Evolutionary conservation across 352 stramenopile genomes (phyloP).

Genomic region (Pythium insidiosum): DNA sequence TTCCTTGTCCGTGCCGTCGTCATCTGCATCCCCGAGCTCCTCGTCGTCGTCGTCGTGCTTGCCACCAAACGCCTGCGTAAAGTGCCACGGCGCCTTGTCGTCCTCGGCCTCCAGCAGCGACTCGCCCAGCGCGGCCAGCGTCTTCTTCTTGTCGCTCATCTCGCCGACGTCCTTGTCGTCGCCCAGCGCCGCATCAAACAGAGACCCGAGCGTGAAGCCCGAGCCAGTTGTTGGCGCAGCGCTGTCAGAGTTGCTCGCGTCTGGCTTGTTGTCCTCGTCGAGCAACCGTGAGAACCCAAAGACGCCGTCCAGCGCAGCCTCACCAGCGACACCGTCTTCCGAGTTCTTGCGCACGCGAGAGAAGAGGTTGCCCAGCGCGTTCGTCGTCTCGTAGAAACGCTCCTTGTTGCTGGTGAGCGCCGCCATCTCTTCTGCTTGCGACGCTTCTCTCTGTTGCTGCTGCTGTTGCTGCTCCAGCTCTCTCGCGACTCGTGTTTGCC

Average conservation of each 20-base stretch:
- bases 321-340: conserved; percentile 63
- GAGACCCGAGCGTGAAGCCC: conserved; percentile 62
- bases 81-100: conserved; percentile 24
- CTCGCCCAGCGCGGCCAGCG: conserved; percentile 33
- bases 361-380: conserved; percentile 54
- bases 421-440: conserved; percentile 29
- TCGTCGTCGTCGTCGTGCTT: conserved; percentile 31
- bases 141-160: conserved; percentile 22
- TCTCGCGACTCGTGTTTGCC: not conserved
- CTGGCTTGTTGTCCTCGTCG: conserved; percentile 1
- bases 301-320: conserved; percentile 70
- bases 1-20: conserved; percentile 21
- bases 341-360: conserved; percentile 76
- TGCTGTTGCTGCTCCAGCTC: conserved; percentile 14
- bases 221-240: conserved; percentile 14
- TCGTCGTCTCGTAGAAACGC: conserved; percentile 63
- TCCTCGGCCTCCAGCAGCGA: conserved; percentile 33
- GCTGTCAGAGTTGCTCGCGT: conserved; percentile 3
- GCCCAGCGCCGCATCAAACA: conserved; percentile 57
- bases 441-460: conserved; percentile 7
- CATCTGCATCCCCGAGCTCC: conserved; percentile 4
- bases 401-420: conserved; percentile 45
- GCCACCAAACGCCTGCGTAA: conserved; percentile 27
- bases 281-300: conserved; percentile 14
- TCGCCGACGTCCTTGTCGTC: conserved; percentile 34